These are phyloP conservation scores for Microdochium paspali DNA, from an alignment of 2,329 filamentous ascomycete genomes.

Conservation along the genomic window DNA sequence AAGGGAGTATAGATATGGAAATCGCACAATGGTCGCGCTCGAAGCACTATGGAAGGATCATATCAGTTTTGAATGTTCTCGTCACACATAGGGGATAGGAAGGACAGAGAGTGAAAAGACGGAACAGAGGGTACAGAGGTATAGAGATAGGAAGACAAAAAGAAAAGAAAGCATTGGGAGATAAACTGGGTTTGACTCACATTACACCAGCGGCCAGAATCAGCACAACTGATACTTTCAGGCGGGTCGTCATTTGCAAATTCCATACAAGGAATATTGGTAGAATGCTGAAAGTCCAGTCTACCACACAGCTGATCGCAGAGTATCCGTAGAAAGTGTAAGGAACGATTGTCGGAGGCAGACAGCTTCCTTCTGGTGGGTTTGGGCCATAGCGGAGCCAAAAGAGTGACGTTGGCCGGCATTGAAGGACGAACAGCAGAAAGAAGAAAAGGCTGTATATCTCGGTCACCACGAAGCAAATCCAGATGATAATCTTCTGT, in stretches of 20 bases:
- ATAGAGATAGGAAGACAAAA: too few species aligned
- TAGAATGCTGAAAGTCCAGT: slow-evolving; percentile 29
- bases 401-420: slow-evolving; percentile 25
- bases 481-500: slow-evolving; percentile 22
- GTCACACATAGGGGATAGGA: not conserved
- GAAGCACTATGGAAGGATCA: slow-evolving; percentile 19
- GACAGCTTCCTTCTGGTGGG: slow-evolving; percentile 19
- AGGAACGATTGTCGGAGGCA: slow-evolving; percentile 14
- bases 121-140: too few species aligned
- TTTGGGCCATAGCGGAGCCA: slow-evolving; percentile 22
- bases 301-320: slow-evolving; percentile 25
- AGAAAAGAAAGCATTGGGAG: too few species aligned
- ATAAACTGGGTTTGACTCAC: slow-evolving; percentile 13
- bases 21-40: slow-evolving; percentile 31
- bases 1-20: slow-evolving; percentile 28
- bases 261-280: slow-evolving; percentile 30
- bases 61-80: not conserved
- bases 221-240: slow-evolving; percentile 24
- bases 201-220: slow-evolving; percentile 24
- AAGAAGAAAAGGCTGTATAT: slow-evolving; percentile 25
- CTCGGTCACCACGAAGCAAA: slow-evolving; percentile 16
- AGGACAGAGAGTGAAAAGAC: too few species aligned
- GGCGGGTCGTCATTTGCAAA: slow-evolving; percentile 26
- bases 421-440: slow-evolving; percentile 28
- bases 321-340: slow-evolving; percentile 25